phyloP scores from a whole-genome alignment of 352 stramenopile genomes.

The Pythium dissimile region DNA sequence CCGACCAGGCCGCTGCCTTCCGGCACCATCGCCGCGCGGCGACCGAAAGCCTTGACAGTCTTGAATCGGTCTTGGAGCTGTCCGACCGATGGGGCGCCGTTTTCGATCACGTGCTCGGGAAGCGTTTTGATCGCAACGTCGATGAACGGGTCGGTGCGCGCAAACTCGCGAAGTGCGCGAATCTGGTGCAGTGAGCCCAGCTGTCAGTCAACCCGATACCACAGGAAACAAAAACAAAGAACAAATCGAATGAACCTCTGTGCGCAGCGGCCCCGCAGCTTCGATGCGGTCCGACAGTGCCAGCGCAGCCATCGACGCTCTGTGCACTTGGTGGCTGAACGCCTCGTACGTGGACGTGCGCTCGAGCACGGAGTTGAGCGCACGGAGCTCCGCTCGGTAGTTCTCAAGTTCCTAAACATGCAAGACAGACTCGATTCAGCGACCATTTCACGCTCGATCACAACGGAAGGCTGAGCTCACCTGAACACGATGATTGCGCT shows the following conservation, averaged over 20 bases:
- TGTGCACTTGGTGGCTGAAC: conserved; percentile 84
- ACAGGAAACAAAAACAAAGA: no score
- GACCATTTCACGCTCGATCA: no score
- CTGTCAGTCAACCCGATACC: background rate
- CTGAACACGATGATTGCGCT: conserved; percentile 57
- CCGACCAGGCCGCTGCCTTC: conserved; percentile 67
- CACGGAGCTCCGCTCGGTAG: conserved; percentile 61
- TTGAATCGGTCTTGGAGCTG: conserved; percentile 85
- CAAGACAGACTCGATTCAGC: no score
- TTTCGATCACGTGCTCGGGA: conserved; percentile 49
- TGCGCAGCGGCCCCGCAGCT: conserved; percentile 59
- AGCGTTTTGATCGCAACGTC: conserved; percentile 63
- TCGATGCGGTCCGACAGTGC: conserved; percentile 80
- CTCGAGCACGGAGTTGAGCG: conserved; percentile 65
- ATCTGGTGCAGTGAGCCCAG: conserved; percentile 30
- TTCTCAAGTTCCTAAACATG: conserved; percentile 61
- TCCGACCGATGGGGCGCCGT: conserved; percentile 65
- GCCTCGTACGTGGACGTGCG: conserved; percentile 78
- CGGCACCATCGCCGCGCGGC: conserved; percentile 62
- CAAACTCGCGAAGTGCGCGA: conserved; percentile 59
- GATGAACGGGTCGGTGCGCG: conserved; percentile 73
- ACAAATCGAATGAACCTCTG: conserved; percentile 30
- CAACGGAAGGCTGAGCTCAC: no score
- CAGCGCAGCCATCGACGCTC: conserved; percentile 73
- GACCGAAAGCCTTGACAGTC: conserved; percentile 68